Evolutionary conservation across 2,329 filamentous ascomycete genomes (phyloP), one percentile per base, ranked within the genome.

Genomic region (Fusarium irregulare): DNA sequence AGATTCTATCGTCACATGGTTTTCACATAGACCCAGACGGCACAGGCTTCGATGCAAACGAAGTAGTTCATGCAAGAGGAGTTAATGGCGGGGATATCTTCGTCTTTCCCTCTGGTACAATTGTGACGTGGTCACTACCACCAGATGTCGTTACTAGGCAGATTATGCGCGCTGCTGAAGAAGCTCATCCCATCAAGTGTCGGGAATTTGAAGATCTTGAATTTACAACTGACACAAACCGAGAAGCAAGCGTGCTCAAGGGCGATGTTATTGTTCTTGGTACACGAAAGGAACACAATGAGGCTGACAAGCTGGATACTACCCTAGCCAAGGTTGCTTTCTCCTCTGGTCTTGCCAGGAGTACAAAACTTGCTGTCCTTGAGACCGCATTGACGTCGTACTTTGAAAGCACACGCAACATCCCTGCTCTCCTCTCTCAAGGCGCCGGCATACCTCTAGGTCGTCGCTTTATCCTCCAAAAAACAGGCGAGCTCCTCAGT

Each of bases 251-350:
- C 79, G 87, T 86, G 57, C 92, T 99, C 70, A 90, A 91, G 66
- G 95, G 94, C 37, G 95, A 98, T 78, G 90, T 94, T 11, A 96
- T 99, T 46, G 89, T 97, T 6, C 83, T 99, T 8, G 96, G 96
- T 37, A 97, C 93, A 3, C 91, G 91, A 67, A 79, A 82, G 40
- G 85, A 87, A 44, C 68, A 76, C 61, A 72, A 79, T n/a, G 79
- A 81, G 21, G 82, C 82, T 46, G 82, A 84, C 72, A 80, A 78
- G 12, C 78, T 87, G 13, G 86, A 87, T 74, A 88, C 84, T 2
- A 92, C 95, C 3, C 86, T 98, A 16, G 94, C 94, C 73, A 98
- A 98, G 78, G 95, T 98, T 67, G 96, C 96, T 45, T 98, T 98
- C 80, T 98, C 95, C 1, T 98, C 94, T 1, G 95, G 95, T 3